Conservation (phyloP, 2,329 filamentous ascomycete species). For the Hymenoscyphus linearis region DNA sequence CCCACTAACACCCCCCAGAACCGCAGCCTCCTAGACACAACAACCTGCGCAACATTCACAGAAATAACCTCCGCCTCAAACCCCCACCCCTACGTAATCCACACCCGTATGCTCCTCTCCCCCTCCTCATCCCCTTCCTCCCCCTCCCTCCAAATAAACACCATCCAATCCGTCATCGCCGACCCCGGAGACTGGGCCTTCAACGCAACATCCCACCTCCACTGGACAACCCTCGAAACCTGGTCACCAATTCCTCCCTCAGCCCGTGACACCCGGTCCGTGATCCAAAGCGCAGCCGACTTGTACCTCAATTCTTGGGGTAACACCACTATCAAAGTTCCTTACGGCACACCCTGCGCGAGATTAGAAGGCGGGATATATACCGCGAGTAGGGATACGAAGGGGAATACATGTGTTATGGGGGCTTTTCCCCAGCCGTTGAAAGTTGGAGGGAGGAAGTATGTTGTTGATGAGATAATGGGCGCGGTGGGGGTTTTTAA, state of each 20-base stretch:
- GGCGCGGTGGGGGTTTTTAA: conserved; percentile 9
- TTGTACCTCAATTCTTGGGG: conserved; percentile 13
- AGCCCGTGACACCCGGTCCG: conserved; percentile 8
- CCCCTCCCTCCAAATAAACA: conserved; percentile 11
- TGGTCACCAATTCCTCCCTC: conserved; percentile 11
- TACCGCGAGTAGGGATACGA: not conserved
- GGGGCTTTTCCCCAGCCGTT: conserved; percentile 2
- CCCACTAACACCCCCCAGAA: not conserved
- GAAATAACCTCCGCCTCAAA: conserved; percentile 10
- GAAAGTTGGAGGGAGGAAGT: conserved; percentile 5
- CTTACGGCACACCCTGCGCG: conserved; percentile 8
- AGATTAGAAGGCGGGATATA: conserved; percentile 11
- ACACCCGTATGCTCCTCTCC: conserved; percentile 12
- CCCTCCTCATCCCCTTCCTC: conserved; percentile 5
- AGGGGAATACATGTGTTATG: conserved; percentile 9
- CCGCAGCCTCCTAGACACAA: conserved; percentile 14
- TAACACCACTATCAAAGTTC: conserved; percentile 8
- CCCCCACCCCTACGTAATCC: conserved; percentile 13
- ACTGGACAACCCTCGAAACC: conserved; percentile 9
- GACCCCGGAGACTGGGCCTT: conserved; percentile 17
- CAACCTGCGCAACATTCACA: conserved; percentile 13
- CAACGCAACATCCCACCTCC: conserved; percentile 12
- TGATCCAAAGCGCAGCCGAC: conserved; percentile 13
- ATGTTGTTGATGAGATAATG: conserved; percentile 9
- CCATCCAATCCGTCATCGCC: conserved; percentile 6